Percentiles rank a stretch among this genome's conserved stretches.
Conservation (phyloP, 495 filamentous ascomycete species). For the Baudoinia panamericana region DNA sequence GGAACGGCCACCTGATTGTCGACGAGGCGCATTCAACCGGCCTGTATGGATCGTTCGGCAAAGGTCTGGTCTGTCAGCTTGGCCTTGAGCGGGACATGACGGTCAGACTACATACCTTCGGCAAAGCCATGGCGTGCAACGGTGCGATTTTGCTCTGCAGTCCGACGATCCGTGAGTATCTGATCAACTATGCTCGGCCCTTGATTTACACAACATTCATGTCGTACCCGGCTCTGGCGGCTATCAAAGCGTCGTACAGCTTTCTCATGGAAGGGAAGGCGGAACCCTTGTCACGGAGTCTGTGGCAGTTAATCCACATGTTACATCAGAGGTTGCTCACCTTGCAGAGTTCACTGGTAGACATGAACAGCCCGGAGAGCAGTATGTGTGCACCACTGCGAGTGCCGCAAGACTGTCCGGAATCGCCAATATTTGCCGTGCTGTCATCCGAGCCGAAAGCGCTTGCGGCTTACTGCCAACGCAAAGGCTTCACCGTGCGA, state of each 20-base stretch:
- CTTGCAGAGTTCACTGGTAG: constrained; percentile 7
- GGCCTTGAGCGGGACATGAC: constrained; percentile 55
- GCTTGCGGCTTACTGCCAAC: constrained; percentile 41
- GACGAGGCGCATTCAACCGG: constrained; percentile 73
- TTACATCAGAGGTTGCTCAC: constrained; percentile 2
- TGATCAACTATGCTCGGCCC: constrained; percentile 50
- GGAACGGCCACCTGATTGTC: constrained; percentile 57
- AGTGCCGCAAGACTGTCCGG: constrained; percentile 31
- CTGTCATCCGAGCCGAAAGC: constrained; percentile 34
- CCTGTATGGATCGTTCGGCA: constrained; percentile 47
- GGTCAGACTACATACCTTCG: constrained; percentile 62
- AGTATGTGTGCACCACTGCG: neutral
- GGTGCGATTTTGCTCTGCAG: constrained; percentile 41
- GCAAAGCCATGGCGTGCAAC: constrained; percentile 59
- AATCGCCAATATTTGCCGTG: constrained; percentile 33
- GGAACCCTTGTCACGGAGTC: constrained; percentile 8
- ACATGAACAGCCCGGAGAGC: constrained; percentile 3
- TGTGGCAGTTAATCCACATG: neutral
- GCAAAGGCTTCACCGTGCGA: constrained; percentile 38
- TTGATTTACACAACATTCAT: constrained; percentile 51
- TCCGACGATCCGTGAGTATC: constrained; percentile 37
- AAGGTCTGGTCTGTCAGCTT: constrained; percentile 53
- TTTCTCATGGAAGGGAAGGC: constrained; percentile 36
- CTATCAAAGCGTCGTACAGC: constrained; percentile 37
- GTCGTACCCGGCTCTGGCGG: constrained; percentile 40